These are phyloP conservation scores for Ustilago trichophora DNA, from an alignment of 1,284 basidiomycete species.

Conservation along the genomic window DNA sequence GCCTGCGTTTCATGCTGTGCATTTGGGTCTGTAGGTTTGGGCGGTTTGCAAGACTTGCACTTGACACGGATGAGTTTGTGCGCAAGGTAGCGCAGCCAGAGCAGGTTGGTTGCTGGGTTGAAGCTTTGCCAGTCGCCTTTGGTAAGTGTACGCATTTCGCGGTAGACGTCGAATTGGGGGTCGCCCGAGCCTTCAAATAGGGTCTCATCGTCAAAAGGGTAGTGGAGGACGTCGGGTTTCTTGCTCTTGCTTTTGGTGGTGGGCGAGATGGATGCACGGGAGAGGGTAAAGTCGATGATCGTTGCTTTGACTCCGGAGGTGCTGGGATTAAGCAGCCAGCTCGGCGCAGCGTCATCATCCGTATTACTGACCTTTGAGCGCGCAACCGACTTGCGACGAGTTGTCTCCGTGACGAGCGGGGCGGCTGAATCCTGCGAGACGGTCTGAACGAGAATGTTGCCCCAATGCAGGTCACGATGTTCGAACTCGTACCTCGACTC, in stretches of 20 bases:
- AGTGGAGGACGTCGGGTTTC: conserved; percentile 40
- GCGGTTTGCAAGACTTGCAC: conserved; percentile 11
- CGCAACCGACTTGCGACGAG: no score
- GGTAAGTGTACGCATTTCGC: conserved; percentile 79
- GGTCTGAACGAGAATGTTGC: conserved; percentile 82
- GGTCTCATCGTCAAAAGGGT: conserved; percentile 64
- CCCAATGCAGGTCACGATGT: conserved; percentile 98
- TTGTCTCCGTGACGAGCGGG: no score
- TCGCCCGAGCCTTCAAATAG: conserved; percentile 76
- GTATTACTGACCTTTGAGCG: no score
- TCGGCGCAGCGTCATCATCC: neutral
- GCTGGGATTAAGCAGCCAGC: conserved; percentile 58
- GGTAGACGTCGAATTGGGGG: conserved; percentile 93
- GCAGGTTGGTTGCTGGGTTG: conserved; percentile 83
- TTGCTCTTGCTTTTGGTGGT: conserved; percentile 10
- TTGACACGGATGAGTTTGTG: conserved; percentile 73
- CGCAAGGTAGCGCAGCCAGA: conserved; percentile 85
- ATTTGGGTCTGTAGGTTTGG: neutral
- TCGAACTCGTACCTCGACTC: conserved; percentile 85
- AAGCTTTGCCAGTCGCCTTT: conserved; percentile 76
- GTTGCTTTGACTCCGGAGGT: conserved; percentile 76
- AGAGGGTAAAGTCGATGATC: conserved; percentile 92
- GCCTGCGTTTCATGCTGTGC: conserved; percentile 13
- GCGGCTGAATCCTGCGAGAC: neutral
- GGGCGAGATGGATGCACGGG: conserved; percentile 69